These are phyloP conservation scores for Yarrowia divulgata DNA, from an alignment of 805 yeast species.

Conservation along the genomic window DNA sequence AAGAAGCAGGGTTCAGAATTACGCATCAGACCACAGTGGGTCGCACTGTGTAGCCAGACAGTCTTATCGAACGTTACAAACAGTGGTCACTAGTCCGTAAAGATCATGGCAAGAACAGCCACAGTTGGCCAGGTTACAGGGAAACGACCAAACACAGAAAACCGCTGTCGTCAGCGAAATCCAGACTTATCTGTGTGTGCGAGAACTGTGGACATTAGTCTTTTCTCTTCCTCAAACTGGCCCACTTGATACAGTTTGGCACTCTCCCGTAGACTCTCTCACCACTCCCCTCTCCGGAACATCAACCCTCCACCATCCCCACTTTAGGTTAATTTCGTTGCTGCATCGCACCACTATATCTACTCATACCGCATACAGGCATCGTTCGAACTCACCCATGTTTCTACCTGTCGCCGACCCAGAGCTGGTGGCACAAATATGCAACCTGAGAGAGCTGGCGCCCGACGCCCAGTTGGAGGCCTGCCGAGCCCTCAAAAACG, in stretches of 20 bases:
- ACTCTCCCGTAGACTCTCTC: background rate
- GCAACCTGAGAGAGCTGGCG: conserved; percentile 11
- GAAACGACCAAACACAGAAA: background rate
- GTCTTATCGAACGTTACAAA: no score
- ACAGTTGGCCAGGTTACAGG: background rate
- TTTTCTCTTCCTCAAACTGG: background rate
- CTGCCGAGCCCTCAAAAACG: conserved; percentile 47
- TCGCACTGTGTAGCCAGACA: no score
- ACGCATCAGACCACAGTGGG: no score
- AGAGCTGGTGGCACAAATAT: conserved; percentile 26
- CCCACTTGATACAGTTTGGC: conserved; percentile 7
- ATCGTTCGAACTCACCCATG: conserved; percentile 20
- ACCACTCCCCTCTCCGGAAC: conserved; percentile 10
- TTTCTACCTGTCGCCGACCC: conserved; percentile 31
- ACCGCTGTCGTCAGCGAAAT: no score
- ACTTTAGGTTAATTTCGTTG: conserved; percentile 34
- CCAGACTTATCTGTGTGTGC: background rate
- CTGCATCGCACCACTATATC: conserved; percentile 30
- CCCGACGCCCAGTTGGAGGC: conserved; percentile 42
- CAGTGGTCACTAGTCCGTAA: no score
- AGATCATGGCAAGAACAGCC: background rate
- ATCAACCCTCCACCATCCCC: background rate
- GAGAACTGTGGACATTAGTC: background rate
- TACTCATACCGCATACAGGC: conserved; percentile 32
- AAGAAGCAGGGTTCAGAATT: background rate